Percentiles rank a stretch among this genome's conserved stretches.
Evolutionary conservation across 176 grass and related monocot genomes (phyloP).

Genomic region (Elaeis guineensis): DNA sequence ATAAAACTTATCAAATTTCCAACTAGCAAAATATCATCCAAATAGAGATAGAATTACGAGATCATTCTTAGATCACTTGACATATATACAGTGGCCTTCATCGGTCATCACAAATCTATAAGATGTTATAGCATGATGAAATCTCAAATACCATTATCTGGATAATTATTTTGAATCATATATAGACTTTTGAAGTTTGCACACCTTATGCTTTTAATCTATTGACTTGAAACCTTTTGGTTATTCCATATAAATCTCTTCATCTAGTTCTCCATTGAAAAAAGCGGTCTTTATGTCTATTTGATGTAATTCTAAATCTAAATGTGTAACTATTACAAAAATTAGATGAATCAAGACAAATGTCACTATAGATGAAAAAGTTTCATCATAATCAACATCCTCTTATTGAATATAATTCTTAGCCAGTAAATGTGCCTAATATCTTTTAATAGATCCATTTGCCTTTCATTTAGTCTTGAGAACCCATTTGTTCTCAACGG

Average conservation of each 20-base stretch:
- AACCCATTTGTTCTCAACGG: background rate
- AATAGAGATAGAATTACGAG: background rate
- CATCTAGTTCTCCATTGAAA: background rate
- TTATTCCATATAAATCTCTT: background rate
- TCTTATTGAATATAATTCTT: background rate
- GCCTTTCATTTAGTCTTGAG: background rate
- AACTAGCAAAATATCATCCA: background rate
- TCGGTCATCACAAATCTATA: background rate
- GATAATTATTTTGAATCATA: background rate
- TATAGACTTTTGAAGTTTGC: background rate
- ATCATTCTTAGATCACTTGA: background rate
- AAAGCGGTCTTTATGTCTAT: background rate
- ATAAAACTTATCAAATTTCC: too few species aligned
- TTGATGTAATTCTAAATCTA: background rate
- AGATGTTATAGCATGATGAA: background rate
- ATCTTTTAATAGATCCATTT: background rate
- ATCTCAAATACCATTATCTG: background rate
- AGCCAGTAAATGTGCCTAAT: background rate
- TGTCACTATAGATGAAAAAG: background rate
- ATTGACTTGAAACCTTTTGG: background rate
- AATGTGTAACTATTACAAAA: background rate
- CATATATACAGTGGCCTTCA: background rate
- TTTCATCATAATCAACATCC: background rate
- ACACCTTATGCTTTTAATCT: background rate
- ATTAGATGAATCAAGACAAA: background rate